Conservation (phyloP, 2,329 filamentous ascomycete genomes). For the Colletotrichum horii region DNA sequence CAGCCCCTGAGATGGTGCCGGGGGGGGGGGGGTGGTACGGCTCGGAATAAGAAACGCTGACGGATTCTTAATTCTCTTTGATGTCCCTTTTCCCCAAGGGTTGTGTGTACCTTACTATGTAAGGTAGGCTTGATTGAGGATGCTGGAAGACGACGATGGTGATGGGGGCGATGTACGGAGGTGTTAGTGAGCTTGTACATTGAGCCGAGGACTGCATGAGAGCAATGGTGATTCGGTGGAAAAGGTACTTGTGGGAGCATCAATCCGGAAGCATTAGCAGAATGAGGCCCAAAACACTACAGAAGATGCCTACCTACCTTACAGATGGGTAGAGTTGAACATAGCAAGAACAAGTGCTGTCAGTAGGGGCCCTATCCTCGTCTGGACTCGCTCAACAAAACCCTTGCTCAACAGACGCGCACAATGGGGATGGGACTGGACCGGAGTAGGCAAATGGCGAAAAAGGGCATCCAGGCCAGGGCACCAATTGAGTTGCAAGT, state of each 20-base stretch:
- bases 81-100: background rate
- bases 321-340: background rate
- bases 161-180: background rate
- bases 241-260: background rate
- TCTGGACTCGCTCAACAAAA: background rate
- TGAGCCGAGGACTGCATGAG: fast-evolving
- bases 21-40: background rate
- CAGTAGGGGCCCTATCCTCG: background rate
- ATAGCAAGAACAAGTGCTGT: background rate
- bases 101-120: no score
- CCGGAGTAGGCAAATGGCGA: background rate
- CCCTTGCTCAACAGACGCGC: background rate
- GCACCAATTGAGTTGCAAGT: background rate
- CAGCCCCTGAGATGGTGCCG: background rate
- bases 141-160: background rate
- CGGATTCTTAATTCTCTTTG: background rate
- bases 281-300: background rate
- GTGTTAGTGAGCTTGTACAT: background rate
- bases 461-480: background rate
- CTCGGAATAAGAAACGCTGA: background rate
- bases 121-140: background rate
- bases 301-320: background rate
- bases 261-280: background rate
- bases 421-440: background rate
- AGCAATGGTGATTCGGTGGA: background rate